Conservation (phyloP, 495 filamentous ascomycete genomes). For the Aspergillus coremiiformis region DNA sequence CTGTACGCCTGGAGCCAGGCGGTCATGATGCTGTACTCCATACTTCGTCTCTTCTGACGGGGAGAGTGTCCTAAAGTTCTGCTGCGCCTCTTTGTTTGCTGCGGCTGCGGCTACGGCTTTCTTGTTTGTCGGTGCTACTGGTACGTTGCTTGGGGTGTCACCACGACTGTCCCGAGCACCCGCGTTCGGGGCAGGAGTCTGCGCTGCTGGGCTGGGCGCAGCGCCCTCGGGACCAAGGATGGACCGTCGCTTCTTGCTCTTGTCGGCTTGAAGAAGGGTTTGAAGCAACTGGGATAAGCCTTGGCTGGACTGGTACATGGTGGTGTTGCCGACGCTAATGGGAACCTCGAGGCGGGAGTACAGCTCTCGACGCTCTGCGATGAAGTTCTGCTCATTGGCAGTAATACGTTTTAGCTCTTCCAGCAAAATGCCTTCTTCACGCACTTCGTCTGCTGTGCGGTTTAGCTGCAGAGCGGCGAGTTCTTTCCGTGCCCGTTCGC, state of each 20-base stretch:
- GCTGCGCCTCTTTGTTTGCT: constrained; percentile 34
- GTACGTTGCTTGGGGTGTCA: constrained; percentile 33
- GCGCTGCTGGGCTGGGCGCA: constrained; percentile 40
- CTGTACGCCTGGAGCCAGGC: constrained; percentile 60
- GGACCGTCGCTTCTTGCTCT: constrained; percentile 72
- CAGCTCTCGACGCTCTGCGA: constrained; percentile 83
- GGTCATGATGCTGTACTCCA: constrained; percentile 81
- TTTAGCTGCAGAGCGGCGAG: constrained; percentile 71
- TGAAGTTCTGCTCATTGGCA: constrained; percentile 68
- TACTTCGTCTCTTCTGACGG: constrained; percentile 68
- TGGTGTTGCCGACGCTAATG: constrained; percentile 56
- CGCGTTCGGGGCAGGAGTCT: constrained; percentile 44
- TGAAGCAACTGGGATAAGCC: constrained; percentile 73
- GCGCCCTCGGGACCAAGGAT: constrained; percentile 52
- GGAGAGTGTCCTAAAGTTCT: constrained; percentile 59
- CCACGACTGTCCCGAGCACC: constrained; percentile 27
- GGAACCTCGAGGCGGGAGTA: constrained; percentile 79
- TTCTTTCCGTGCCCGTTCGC: constrained; percentile 72
- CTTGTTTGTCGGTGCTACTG: constrained; percentile 43
- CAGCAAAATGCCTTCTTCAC: constrained; percentile 83
- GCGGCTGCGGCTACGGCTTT: constrained; percentile 37
- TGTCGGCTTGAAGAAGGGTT: constrained; percentile 69
- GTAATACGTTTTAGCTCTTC: constrained; percentile 86
- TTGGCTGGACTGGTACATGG: constrained; percentile 67
- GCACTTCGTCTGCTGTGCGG: constrained; percentile 76